A percentile compares a stretch with the other conserved stretches of the same genome.
Evolutionary conservation across 371 early-diverging fungal species (phyloP).

Genomic region (Saksenaea oblongispora): DNA sequence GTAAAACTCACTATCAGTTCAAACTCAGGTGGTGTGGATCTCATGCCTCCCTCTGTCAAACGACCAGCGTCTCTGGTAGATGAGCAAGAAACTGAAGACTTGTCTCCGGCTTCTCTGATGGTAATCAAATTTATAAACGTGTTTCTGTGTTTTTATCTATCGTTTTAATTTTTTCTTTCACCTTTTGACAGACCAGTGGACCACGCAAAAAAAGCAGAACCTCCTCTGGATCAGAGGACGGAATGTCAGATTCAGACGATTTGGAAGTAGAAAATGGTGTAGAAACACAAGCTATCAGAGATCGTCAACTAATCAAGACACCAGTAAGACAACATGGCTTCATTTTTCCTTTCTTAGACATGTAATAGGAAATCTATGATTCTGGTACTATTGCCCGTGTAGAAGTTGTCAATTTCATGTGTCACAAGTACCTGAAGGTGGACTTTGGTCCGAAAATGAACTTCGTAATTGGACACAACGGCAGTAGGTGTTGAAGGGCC

Average conservation of each 20-base stretch:
- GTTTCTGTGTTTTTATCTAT: background rate
- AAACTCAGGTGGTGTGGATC: background rate
- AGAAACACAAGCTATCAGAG: background rate
- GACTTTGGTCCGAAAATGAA: constrained; percentile 88
- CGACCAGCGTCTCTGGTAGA: background rate
- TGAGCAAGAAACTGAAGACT: background rate
- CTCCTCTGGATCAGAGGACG: background rate
- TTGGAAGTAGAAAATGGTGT: background rate
- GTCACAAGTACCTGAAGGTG: constrained; percentile 81
- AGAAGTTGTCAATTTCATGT: constrained; percentile 92
- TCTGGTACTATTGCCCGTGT: constrained; percentile 81
- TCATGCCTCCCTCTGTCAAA: constrained; percentile 1
- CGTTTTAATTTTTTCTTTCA: background rate
- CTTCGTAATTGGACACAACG: constrained; percentile 95
- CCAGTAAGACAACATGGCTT: background rate
- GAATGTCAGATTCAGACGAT: background rate
- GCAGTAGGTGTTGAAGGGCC: constrained; percentile 59
- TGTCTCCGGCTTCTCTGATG: background rate
- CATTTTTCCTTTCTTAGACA: background rate
- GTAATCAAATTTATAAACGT: background rate
- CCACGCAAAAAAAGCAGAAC: background rate
- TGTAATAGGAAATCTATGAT: constrained; percentile 41
- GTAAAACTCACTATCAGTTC: no score
- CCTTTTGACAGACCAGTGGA: background rate
- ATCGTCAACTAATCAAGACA: background rate